A percentile compares a stretch with the other conserved stretches of the same genome.
These are phyloP conservation scores for Xylaria cubensis DNA, from an alignment of 495 filamentous ascomycete genomes.

Conservation along the genomic window DNA sequence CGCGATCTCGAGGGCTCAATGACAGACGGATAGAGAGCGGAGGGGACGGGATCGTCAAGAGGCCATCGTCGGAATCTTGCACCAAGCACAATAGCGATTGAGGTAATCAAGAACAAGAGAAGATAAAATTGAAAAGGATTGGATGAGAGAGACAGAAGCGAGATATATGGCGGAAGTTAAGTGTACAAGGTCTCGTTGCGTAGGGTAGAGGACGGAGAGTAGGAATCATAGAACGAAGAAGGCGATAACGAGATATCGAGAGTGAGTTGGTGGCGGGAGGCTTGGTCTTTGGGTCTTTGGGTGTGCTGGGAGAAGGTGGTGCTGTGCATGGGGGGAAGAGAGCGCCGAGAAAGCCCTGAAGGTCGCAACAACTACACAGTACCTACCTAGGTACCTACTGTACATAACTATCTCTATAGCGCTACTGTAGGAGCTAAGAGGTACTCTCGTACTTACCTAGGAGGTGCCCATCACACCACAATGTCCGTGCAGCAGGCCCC, in stretches of 20 bases:
- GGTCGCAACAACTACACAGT: conserved; percentile 8
- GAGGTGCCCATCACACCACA: background rate
- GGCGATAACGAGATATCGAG: conserved; percentile 6
- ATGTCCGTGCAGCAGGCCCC: conserved; percentile 17
- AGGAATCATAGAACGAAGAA: conserved; percentile 12
- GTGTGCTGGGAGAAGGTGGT: conserved; percentile 22
- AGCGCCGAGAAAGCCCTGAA: background rate
- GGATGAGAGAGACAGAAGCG: background rate
- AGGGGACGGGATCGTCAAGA: conserved; percentile 44
- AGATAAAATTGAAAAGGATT: background rate
- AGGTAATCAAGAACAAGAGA: background rate
- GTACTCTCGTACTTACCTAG: background rate
- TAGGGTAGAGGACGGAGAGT: background rate
- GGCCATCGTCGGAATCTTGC: conserved; percentile 25
- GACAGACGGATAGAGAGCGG: conserved; percentile 18
- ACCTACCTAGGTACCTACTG: background rate
- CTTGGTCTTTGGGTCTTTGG: conserved; percentile 21
- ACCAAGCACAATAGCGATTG: background rate
- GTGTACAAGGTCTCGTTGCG: conserved; percentile 1
- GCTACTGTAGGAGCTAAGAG: conserved; percentile 5
- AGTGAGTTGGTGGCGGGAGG: conserved; percentile 28
- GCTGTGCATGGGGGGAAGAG: conserved; percentile 1
- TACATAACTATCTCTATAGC: background rate
- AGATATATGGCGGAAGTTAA: conserved; percentile 12
- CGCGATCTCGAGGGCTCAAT: conserved; percentile 28